Evolutionary conservation across 1,284 basidiomycete genomes (phyloP).

Genomic region (Coriolopsis trogii): DNA sequence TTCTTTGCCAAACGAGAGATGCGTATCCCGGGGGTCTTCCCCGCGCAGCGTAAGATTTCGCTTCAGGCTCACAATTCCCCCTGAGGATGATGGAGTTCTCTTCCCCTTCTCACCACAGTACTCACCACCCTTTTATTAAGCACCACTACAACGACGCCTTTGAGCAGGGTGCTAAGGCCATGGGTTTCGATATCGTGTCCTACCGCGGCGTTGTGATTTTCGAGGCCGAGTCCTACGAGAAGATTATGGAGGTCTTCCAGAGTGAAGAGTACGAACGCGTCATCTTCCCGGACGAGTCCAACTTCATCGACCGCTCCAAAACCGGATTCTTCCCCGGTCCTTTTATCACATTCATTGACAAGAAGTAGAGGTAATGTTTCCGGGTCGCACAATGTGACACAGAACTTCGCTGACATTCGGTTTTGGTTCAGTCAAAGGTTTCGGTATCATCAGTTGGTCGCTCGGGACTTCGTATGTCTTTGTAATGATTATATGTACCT

Average conservation of each 20-base stretch:
- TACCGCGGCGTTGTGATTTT: conserved; percentile 26
- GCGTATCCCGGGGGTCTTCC: not conserved
- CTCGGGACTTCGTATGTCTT: too few species aligned
- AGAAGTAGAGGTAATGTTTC: too few species aligned
- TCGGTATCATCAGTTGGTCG: too few species aligned
- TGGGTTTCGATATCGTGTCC: conserved; percentile 13
- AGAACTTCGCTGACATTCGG: too few species aligned
- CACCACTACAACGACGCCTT: conserved; percentile 22
- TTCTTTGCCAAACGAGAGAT: not conserved
- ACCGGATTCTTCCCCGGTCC: conserved; percentile 8
- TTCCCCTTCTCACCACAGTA: too few species aligned
- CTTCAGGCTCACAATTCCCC: too few species aligned
- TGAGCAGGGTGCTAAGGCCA: conserved; percentile 10
- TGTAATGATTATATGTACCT: too few species aligned
- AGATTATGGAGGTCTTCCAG: conserved; percentile 26
- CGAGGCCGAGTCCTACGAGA: conserved; percentile 29
- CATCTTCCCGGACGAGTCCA: conserved; percentile 22
- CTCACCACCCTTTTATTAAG: conserved; percentile 6
- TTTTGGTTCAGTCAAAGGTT: too few species aligned
- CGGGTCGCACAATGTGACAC: too few species aligned
- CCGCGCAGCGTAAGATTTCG: not conserved
- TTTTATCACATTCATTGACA: conserved; percentile 7
- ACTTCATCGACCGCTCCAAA: conserved; percentile 22
- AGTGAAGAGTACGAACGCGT: conserved; percentile 24
- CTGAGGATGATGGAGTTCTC: too few species aligned